Base-by-base conservation (phyloP, 768 basidiomycete genomes). In the Pleurotus eryngii region DNA sequence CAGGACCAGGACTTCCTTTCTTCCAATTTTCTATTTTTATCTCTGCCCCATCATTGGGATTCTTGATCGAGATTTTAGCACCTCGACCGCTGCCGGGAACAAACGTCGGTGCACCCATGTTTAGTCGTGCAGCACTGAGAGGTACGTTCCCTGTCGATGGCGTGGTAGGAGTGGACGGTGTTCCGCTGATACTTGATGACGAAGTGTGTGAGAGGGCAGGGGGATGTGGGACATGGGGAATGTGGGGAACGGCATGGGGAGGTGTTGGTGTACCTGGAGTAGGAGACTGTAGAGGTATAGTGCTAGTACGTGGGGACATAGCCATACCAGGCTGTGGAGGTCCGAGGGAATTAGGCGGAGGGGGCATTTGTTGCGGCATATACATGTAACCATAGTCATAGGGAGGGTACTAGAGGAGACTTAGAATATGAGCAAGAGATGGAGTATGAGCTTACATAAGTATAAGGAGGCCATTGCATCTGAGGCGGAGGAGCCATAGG, bases 121-220 rank as follows among this genome's bases (percentile, higher is more conserved):
- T 90, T 49, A 91, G 76, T 11, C 81, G 77, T 61, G 69, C 77
- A 35, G 30, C 9, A 26, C 59, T 61, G 17, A 72, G 63, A 18
- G 78, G 75, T 49, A 68, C 70, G 20, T 74, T 71, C 6, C 78
- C 67, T 2, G 84, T 74, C 1, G 84, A 80, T 1, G 86, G 89
- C 4, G 90, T 89, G 2, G 87, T 80, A 20, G 85, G 85, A 2
- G 89, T 85, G 3, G 87, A 86, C 0, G 86, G 81, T 9, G 87
- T 72, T 17, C 75, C 68, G 43, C 69, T 70, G 22, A 81, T 74
- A 59, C 73, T 79, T 53, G 73, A 76, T 6, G 86, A 75, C 22
- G 74, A 71, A 30, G 76, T 71, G 46, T 74, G 76, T 49, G 75
- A 66, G 59, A 81, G 66, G 35, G 78, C 70, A 62, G 76, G 70